Evolutionary conservation across 768 basidiomycete genomes (phyloP).

Genomic region (Dacryopinax spathularia): DNA sequence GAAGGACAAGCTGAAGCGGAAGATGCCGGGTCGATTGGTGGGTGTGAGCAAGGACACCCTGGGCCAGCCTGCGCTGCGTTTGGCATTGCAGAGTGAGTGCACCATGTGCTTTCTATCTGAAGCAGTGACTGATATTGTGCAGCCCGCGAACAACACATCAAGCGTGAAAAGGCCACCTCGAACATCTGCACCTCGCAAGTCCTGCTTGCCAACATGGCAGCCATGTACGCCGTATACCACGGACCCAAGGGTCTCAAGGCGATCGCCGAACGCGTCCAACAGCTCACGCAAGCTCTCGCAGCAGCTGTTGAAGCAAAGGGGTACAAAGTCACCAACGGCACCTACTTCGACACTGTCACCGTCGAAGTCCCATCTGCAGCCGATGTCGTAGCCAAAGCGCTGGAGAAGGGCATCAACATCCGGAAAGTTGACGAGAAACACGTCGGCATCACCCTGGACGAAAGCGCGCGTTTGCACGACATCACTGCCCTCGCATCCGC

Average conservation of each 20-base stretch:
- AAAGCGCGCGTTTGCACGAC: constrained; percentile 66
- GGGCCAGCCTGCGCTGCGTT: constrained; percentile 77
- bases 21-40: constrained; percentile 96
- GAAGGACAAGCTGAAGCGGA: constrained; percentile 80
- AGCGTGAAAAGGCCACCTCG: constrained; percentile 94
- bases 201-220: constrained; percentile 96
- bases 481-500: constrained; percentile 69
- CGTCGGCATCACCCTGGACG: constrained; percentile 86
- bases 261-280: constrained; percentile 85
- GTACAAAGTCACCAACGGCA: constrained; percentile 49
- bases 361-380: constrained; percentile 37
- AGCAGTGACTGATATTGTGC: neutral
- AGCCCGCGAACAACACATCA: constrained; percentile 95
- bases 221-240: constrained; percentile 97
- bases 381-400: constrained; percentile 55
- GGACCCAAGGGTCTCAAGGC: constrained; percentile 71
- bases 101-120: constrained; percentile 13
- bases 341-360: constrained; percentile 85
- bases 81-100: constrained; percentile 82
- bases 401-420: constrained; percentile 62
- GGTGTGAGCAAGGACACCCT: constrained; percentile 74
- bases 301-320: constrained; percentile 54
- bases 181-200: constrained; percentile 98
- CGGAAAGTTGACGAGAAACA: constrained; percentile 56
- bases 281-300: constrained; percentile 65